phyloP scores from a whole-genome alignment of 345 rosid species.

The Jatropha curcas region DNA sequence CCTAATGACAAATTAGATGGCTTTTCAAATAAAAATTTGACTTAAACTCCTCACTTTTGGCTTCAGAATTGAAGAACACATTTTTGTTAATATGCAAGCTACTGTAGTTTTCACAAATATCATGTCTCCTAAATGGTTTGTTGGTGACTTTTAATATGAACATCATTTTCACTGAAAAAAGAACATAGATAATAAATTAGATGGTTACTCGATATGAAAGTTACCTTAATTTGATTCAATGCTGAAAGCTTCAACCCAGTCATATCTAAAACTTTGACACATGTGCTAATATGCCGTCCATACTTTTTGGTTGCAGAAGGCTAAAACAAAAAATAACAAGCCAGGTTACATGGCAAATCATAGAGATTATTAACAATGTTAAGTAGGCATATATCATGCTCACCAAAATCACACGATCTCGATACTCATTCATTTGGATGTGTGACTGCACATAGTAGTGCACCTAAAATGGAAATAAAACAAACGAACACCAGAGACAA shows the following conservation, averaged over 20 bases:
- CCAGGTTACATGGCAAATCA: constrained; percentile 11
- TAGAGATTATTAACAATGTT: neutral
- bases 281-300: constrained; percentile 79
- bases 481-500: neutral
- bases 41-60: neutral
- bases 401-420: constrained; percentile 85
- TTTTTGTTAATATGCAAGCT: neutral
- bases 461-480: constrained; percentile 47
- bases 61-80: neutral
- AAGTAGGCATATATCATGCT: constrained; percentile 32
- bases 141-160: neutral
- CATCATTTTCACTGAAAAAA: neutral
- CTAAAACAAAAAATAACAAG: constrained; percentile 21
- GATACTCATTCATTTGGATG: constrained; percentile 89
- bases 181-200: neutral
- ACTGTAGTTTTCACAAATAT: neutral
- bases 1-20: too few relatives aligned
- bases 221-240: constrained; percentile 83
- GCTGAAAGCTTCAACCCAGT: constrained; percentile 87
- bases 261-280: constrained; percentile 89
- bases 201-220: neutral
- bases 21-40: neutral
- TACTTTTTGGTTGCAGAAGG: constrained; percentile 59
- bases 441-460: constrained; percentile 90
- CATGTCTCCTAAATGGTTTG: neutral